phyloP scores from a whole-genome alignment of 1,139 yeast species.

The Nematodospora anomalae region DNA sequence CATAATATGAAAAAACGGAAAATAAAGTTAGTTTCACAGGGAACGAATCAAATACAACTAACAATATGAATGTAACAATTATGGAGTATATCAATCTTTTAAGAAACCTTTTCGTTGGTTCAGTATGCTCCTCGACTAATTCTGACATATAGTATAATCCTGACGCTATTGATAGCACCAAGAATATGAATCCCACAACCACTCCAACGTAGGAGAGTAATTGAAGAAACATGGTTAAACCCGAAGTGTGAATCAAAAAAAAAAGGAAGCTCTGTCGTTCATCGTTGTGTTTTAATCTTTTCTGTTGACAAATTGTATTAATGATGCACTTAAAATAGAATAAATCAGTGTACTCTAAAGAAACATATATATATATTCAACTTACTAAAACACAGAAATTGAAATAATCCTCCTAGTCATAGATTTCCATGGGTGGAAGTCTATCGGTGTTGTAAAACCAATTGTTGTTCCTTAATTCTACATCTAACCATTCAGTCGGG shows the following conservation, averaged over 20 bases:
- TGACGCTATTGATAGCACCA: conserved; percentile 65
- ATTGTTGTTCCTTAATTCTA: conserved; percentile 84
- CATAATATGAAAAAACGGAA: conserved; percentile 66
- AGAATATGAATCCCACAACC: conserved; percentile 69
- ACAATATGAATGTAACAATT: conserved; percentile 51
- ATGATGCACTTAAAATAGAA: too few species aligned
- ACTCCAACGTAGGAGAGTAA: conserved; percentile 65
- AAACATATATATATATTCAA: too few species aligned
- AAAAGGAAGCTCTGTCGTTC: too few species aligned
- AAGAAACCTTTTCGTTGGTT: conserved; percentile 73
- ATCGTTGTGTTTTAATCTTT: too few species aligned
- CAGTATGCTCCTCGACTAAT: conserved; percentile 89
- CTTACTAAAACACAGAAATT: too few species aligned
- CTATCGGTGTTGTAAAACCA: conserved; percentile 96
- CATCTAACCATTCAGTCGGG: conserved; percentile 87
- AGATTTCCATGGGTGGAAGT: conserved; percentile 92
- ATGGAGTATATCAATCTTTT: conserved; percentile 61
- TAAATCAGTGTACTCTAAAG: too few species aligned
- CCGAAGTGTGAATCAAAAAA: not conserved
- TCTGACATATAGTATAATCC: conserved; percentile 91
- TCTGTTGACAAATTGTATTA: too few species aligned
- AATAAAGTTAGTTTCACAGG: conserved; percentile 67
- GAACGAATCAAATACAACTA: conserved; percentile 72
- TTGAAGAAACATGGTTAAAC: conserved; percentile 36
- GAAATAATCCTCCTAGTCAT: conserved; percentile 60